These are phyloP conservation scores for Teratosphaeria pseudoeucalypti DNA, from an alignment of 2,329 filamentous ascomycete species.

Conservation along the genomic window DNA sequence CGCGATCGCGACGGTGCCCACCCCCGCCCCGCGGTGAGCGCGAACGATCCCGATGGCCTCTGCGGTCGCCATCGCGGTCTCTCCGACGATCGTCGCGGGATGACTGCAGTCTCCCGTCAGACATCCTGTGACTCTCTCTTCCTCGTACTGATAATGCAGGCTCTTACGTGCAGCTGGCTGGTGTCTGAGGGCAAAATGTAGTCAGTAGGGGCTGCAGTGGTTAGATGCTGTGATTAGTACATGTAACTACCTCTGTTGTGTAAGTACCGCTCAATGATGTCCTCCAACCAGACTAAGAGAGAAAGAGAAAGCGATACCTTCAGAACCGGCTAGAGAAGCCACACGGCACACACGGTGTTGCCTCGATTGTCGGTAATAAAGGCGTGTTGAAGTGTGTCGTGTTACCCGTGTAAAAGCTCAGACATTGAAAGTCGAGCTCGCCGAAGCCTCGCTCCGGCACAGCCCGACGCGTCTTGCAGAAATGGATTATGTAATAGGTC, in stretches of 20 bases:
- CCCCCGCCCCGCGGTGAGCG: slow-evolving; percentile 73
- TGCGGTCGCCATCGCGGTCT: slow-evolving; percentile 37
- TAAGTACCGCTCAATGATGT: background rate
- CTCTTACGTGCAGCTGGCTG: slow-evolving; percentile 18
- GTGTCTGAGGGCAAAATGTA: background rate
- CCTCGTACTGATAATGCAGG: slow-evolving; percentile 11
- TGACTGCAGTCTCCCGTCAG: slow-evolving; percentile 31
- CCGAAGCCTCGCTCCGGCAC: background rate
- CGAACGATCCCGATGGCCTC: slow-evolving; percentile 56
- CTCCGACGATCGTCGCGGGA: slow-evolving; percentile 40
- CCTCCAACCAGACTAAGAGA: background rate
- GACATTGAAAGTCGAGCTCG: background rate
- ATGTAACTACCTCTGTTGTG: background rate
- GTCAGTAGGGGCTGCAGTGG: background rate
- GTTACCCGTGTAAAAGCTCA: background rate
- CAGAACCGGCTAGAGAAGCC: background rate
- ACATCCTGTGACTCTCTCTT: slow-evolving; percentile 19
- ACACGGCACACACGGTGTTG: background rate
- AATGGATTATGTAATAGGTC: background rate
- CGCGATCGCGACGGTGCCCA: slow-evolving; percentile 61
- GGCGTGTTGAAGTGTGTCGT: background rate
- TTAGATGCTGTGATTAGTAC: background rate
- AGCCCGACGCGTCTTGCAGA: background rate
- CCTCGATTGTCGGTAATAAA: background rate
- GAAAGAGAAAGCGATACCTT: background rate